Evolutionary conservation across 106 monocot species (phyloP).

Genomic region (Cymbidium sinense): DNA sequence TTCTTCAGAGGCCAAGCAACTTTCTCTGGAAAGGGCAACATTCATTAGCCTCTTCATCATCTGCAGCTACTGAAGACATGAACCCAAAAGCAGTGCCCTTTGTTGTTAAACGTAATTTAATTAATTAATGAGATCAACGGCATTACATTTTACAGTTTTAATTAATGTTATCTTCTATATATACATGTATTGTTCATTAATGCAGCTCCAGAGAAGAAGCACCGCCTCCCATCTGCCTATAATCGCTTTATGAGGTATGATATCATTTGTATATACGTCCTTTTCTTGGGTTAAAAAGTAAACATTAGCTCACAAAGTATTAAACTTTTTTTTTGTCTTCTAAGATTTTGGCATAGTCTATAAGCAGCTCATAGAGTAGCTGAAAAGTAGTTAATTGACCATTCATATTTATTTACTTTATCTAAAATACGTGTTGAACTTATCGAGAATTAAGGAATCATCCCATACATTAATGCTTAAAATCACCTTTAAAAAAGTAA

Average conservation of each 20-base stretch:
- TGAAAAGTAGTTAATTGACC: no score
- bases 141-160: not conserved
- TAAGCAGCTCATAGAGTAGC: no score
- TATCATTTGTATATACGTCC: not conserved
- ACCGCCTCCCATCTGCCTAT: slow-evolving; percentile 61
- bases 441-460: no score
- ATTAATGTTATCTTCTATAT: not conserved
- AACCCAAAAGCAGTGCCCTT: slow-evolving; percentile 4
- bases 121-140: not conserved
- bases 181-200: slow-evolving; percentile 1
- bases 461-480: no score
- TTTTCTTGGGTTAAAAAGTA: no score
- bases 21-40: slow-evolving; percentile 21
- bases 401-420: no score
- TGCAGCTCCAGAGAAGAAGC: slow-evolving; percentile 57
- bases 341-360: no score
- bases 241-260: slow-evolving; percentile 62
- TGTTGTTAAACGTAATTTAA: not conserved
- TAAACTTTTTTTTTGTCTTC: not conserved
- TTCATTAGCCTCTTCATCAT: slow-evolving; percentile 18
- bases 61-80: not conserved
- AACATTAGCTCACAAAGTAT: no score
- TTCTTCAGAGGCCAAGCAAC: slow-evolving; percentile 21
- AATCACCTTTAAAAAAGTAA: no score
- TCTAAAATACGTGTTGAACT: no score